phyloP scores from a whole-genome alignment of 352 stramenopile genomes.

The Plasmopara viticola region DNA sequence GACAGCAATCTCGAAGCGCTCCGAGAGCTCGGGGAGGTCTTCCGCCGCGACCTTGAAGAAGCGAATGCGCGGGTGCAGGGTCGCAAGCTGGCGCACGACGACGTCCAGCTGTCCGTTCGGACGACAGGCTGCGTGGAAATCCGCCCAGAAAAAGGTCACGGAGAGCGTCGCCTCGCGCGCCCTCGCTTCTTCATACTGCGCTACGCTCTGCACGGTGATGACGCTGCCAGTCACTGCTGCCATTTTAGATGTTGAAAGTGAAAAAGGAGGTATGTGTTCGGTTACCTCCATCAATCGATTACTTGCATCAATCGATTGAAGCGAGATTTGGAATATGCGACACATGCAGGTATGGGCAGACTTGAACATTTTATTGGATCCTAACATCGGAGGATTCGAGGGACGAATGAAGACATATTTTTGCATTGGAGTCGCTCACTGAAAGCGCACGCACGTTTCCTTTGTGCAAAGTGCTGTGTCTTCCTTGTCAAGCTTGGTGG shows the following conservation, averaged over 20 bases:
- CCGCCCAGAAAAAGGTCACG: slow-evolving; percentile 81
- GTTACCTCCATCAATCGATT: background rate
- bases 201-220: slow-evolving; percentile 54
- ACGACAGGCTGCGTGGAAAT: slow-evolving; percentile 75
- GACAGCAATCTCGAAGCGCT: slow-evolving; percentile 86
- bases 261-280: background rate
- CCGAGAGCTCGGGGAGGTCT: slow-evolving; percentile 73
- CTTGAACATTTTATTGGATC: no score
- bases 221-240: slow-evolving; percentile 51
- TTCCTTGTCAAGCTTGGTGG: no score
- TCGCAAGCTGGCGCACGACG: slow-evolving; percentile 76
- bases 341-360: no score
- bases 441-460: no score
- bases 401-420: no score
- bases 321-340: no score
- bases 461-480: no score
- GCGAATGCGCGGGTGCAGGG: slow-evolving; percentile 72
- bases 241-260: slow-evolving; percentile 10
- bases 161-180: slow-evolving; percentile 69
- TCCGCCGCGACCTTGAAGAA: slow-evolving; percentile 86
- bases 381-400: no score
- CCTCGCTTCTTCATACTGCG: slow-evolving; percentile 74
- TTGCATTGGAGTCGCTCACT: no score
- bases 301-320: no score
- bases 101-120: slow-evolving; percentile 83